Evolutionary conservation across 2,329 filamentous ascomycete genomes (phyloP).

Genomic region (Claviceps sp.): DNA sequence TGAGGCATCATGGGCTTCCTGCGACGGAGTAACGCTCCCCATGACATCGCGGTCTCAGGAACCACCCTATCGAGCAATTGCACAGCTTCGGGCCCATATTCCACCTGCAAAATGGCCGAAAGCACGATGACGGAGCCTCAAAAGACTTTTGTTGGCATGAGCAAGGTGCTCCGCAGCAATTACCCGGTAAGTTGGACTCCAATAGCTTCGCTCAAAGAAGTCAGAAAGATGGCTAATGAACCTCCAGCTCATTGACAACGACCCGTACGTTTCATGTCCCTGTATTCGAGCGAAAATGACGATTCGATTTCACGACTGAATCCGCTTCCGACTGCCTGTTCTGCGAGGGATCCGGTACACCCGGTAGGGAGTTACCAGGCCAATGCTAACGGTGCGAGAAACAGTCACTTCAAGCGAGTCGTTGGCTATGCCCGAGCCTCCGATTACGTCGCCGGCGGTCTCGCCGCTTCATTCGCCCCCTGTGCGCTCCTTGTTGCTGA

Average conservation of each 20-base stretch:
- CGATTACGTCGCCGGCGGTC: constrained; percentile 64
- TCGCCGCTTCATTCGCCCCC: constrained; percentile 59
- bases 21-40: constrained; percentile 9
- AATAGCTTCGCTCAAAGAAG: constrained; percentile 10
- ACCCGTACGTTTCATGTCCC: constrained; percentile 54
- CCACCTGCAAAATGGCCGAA: constrained; percentile 23
- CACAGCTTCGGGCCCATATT: constrained; percentile 12
- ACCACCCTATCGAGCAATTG: constrained; percentile 8
- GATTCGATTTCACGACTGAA: no score
- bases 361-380: no score
- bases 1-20: constrained; percentile 16
- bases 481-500: constrained; percentile 67
- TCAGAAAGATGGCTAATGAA: constrained; percentile 8
- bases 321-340: no score
- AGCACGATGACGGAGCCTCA: constrained; percentile 23
- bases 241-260: constrained; percentile 89
- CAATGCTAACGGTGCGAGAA: constrained; percentile 14
- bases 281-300: no score
- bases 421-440: constrained; percentile 72
- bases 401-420: constrained; percentile 81
- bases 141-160: constrained; percentile 27
- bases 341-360: no score
- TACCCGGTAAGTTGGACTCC: constrained; percentile 58
- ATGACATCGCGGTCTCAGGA: constrained; percentile 5
- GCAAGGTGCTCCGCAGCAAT: constrained; percentile 68